A percentile compares a stretch with the other conserved stretches of the same genome.
These are phyloP conservation scores for Carex scoparia DNA, from an alignment of 176 grass and related monocot species.

Conservation along the genomic window DNA sequence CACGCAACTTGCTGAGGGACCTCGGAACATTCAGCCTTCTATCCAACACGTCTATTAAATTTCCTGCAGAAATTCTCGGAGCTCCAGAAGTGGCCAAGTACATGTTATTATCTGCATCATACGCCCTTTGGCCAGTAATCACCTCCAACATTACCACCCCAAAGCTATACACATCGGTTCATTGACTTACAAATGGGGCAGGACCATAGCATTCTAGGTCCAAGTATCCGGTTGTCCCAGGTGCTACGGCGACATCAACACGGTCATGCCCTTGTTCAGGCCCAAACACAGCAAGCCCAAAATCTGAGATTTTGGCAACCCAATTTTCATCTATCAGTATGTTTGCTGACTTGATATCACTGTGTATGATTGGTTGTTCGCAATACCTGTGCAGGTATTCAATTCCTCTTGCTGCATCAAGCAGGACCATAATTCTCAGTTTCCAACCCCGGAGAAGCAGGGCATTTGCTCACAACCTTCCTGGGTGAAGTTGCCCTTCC, in stretches of 20 bases:
- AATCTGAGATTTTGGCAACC: constrained; percentile 31
- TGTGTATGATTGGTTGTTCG: neutral
- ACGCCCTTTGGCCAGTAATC: neutral
- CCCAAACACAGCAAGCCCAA: neutral
- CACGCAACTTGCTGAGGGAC: neutral
- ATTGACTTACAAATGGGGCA: neutral
- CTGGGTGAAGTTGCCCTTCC: neutral
- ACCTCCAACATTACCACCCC: neutral
- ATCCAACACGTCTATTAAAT: neutral
- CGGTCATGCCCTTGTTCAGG: neutral
- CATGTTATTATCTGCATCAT: neutral
- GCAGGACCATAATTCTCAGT: constrained; percentile 35
- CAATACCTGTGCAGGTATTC: constrained; percentile 69
- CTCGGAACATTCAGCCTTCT: neutral
- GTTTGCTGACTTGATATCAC: neutral
- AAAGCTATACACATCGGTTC: neutral
- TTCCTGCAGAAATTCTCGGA: neutral
- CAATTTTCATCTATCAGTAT: constrained; percentile 56
- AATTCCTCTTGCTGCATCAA: constrained; percentile 70
- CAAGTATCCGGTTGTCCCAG: neutral
- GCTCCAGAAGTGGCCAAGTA: neutral
- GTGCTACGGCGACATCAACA: neutral
- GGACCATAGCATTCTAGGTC: neutral
- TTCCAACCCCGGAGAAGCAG: neutral
- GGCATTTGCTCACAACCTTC: no score